Conservation (phyloP, 345 rosid species). For the Populus simonii region DNA sequence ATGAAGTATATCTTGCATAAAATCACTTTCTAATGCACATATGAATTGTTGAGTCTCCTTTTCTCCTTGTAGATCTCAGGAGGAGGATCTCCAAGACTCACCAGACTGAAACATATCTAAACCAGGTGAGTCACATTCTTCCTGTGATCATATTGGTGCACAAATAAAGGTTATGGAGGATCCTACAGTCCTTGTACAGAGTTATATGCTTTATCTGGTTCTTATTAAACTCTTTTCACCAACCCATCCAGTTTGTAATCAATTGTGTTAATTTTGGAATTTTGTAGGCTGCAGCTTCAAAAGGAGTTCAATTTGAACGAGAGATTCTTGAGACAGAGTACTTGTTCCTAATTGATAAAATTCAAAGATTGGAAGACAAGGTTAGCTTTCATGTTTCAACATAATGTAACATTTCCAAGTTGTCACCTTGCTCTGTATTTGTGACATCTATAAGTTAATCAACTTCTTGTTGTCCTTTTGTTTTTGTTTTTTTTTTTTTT, state of each 20-base stretch:
- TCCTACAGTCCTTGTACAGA: background rate
- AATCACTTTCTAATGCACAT: slow-evolving; percentile 1
- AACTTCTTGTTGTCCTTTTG: background rate
- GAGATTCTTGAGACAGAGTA: slow-evolving; percentile 79
- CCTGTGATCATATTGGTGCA: slow-evolving; percentile 1
- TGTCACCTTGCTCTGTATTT: background rate
- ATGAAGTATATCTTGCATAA: slow-evolving; percentile 3
- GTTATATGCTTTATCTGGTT: background rate
- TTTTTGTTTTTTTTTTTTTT: too few relatives aligned
- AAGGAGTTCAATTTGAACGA: slow-evolving; percentile 61
- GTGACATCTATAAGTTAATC: background rate
- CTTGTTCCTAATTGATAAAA: slow-evolving; percentile 63
- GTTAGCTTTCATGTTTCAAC: slow-evolving; percentile 33
- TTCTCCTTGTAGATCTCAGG: slow-evolving; percentile 51
- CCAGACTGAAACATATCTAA: slow-evolving; percentile 37
- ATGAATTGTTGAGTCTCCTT: slow-evolving; percentile 11
- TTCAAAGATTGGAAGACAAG: slow-evolving; percentile 62
- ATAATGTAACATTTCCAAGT: background rate
- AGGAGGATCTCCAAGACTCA: slow-evolving; percentile 48
- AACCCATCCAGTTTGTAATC: slow-evolving; percentile 3
- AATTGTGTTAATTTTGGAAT: slow-evolving; percentile 17
- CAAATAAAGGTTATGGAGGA: background rate
- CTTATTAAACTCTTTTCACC: background rate
- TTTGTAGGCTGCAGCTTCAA: slow-evolving; percentile 53
- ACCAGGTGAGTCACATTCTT: slow-evolving; percentile 47